Base-by-base conservation (phyloP, 352 stramenopile species). In the Phytophthora quininea region DNA sequence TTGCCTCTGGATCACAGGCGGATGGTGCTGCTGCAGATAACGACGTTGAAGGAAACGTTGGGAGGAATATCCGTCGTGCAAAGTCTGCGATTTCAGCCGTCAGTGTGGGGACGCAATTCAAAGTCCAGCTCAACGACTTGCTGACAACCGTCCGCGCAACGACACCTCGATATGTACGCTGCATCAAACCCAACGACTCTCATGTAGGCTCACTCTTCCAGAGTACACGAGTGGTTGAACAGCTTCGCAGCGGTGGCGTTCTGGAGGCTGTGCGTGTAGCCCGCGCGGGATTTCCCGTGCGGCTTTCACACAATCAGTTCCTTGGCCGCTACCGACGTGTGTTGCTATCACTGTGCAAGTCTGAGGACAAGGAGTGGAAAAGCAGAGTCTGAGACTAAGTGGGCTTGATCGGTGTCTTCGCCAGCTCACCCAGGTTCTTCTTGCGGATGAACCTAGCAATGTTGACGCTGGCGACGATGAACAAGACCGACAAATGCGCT, bases 181-280 rank as follows among this genome's bases (percentile, higher is more conserved):
- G 98, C 73, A 91, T 99, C 40, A 99, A 99, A 71, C 97, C 98
- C 33, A 99, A 99, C 71, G 96, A 99, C 76, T 61, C 40, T 1
- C 90, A 91, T 54, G 64, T 77, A 32, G 61, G 72, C n/a, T 79
- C 78, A 2, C 46, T 73, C 24, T 99, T 99, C 64, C 48, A 83
- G 45, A 80, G 75, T 14, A 60, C 64, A 6, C 83, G 88, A 38
- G 83, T 96, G 10, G 80, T 96, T 7, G 89, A 97, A 49, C 91
- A 97, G 58, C 69, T 97, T 11, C 84, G 86, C 30, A 94, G 88
- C 54, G 89, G 87, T 9, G 91, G 91, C 31, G 91, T 97, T 37
- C 70, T 97, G 14, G 88, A 97, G 73, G 90, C 87, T 11, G 90
- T 97, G n/a, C 78, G 92, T 15, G 84, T 97, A 1, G 85, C 88